phyloP scores from a whole-genome alignment of 352 stramenopile species.

The Phytophthora ohioensis region DNA sequence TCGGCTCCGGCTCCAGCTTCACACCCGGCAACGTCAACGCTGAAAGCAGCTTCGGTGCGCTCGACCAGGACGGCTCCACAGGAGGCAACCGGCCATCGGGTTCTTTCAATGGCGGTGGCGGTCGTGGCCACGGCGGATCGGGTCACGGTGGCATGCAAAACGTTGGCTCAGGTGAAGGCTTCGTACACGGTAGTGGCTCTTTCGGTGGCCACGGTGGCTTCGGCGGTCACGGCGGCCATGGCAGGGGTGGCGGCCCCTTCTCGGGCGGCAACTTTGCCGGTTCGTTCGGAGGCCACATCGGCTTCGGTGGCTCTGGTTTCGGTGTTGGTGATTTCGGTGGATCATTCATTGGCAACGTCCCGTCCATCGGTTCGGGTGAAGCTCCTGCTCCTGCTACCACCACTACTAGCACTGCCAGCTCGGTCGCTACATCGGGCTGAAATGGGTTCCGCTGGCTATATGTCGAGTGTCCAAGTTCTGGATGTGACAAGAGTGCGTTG shows the following conservation, averaged over 20 bases:
- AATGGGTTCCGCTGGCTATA: constrained; percentile 11
- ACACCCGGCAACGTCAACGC: constrained; percentile 30
- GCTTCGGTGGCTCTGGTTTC: constrained; percentile 18
- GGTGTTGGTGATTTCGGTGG: constrained; percentile 16
- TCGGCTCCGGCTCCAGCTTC: constrained; percentile 25
- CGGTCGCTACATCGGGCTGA: constrained; percentile 5
- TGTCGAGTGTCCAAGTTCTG: constrained; percentile 6
- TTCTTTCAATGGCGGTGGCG: constrained; percentile 15
- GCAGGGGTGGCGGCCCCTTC: constrained; percentile 8
- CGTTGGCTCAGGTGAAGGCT: constrained; percentile 28
- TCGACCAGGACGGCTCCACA: constrained; percentile 17
- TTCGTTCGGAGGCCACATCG: constrained; percentile 12
- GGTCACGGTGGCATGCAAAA: constrained; percentile 28
- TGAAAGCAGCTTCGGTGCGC: constrained; percentile 15
- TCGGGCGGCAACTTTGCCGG: constrained; percentile 15
- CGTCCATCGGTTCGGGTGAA: constrained; percentile 22
- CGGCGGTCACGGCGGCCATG: neutral
- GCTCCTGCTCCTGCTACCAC: neutral
- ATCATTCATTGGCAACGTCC: constrained; percentile 13
- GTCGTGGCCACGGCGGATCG: constrained; percentile 18
- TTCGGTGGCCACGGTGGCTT: constrained; percentile 14
- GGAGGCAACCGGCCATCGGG: constrained; percentile 12
- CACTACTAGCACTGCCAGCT: constrained; percentile 5
- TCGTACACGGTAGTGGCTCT: constrained; percentile 14
- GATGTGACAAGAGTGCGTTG: constrained; percentile 14